Evolutionary conservation across 2,329 filamentous ascomycete genomes (phyloP), one percentile per base, ranked within the genome.

Genomic region (Aspergillus fumigatiaffinis): DNA sequence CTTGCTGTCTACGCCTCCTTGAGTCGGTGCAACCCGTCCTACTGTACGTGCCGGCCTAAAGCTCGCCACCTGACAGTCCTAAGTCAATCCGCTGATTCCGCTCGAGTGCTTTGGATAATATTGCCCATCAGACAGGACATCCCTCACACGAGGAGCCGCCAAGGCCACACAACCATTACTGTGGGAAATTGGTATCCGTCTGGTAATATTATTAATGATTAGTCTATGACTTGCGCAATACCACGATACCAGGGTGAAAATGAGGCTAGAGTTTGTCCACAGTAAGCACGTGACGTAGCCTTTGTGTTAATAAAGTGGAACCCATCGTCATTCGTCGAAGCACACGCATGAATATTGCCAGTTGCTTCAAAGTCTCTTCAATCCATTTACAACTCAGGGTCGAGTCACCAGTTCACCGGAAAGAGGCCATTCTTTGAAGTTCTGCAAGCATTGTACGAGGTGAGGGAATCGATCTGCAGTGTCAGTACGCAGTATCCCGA

Each of bases 121-220:
- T 6, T 7, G 7, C 12, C 12, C 14, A 17, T 17, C 14, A 35
- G 32, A 32, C n/a, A 54, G n/a, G 25, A 12, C 3, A 49, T 42
- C 20, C 38, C 54, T 56, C 59, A 54, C 59, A 59, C 59, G 52
- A 59, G 54, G 56, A 28, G 14, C 38, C 50, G 60, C 58, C 56
- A 59, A 61, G 55, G 53, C 32, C 35, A 32, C 52, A 55, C 44
- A 50, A 52, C 51, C 42, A 46, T 20, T 23, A 14, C 12, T 12
- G 21, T 21, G 1, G 8, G 42, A 21, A 46, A 10, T 46, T 46
- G 42, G 42, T 10, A 46, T 9, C 12, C 3, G 41, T n/a, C 12
- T 6, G 14, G 14, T 17, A 38, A 17, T 38, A 35, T 14, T 14
- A 35, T 35, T 14, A 14, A 35, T 14, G n/a, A n/a, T n/a, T n/a